phyloP scores from a whole-genome alignment of 2,329 filamentous ascomycete genomes.

The Arthrobotrys megalospora region DNA sequence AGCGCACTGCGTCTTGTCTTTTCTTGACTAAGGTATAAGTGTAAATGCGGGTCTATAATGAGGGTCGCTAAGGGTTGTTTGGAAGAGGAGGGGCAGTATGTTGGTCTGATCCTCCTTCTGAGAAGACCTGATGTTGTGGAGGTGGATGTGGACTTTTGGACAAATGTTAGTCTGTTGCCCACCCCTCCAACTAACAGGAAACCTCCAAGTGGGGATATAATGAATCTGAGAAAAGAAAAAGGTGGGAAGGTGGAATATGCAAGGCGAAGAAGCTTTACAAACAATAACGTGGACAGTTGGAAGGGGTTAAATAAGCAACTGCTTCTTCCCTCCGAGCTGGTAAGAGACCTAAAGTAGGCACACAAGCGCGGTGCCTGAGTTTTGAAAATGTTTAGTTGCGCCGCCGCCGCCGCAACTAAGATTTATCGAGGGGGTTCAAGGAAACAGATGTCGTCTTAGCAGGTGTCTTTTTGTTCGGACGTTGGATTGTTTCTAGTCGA shows the following conservation, averaged over 20 bases:
- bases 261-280: conserved; percentile 42
- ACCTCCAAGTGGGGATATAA: conserved; percentile 42
- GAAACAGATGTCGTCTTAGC: conserved; percentile 35
- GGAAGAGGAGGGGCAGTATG: conserved; percentile 44
- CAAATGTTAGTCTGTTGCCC: conserved; percentile 55
- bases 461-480: conserved; percentile 31
- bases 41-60: conserved; percentile 33
- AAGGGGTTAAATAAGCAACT: conserved; percentile 55
- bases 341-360: conserved; percentile 35
- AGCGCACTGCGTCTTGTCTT: conserved; percentile 29
- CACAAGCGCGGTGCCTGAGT: conserved; percentile 53
- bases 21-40: conserved; percentile 33
- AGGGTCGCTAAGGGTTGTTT: conserved; percentile 50
- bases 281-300: conserved; percentile 60
- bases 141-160: conserved; percentile 51
- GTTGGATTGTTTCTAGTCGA: conserved; percentile 53
- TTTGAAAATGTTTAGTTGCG: conserved; percentile 41
- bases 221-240: conserved; percentile 51
- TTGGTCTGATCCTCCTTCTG: conserved; percentile 48
- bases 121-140: conserved; percentile 50
- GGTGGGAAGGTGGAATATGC: conserved; percentile 30
- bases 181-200: conserved; percentile 34
- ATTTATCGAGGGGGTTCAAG: conserved; percentile 10
- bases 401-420: conserved; percentile 34
- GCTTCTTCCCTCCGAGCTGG: conserved; percentile 23